Conservation (phyloP, 106 monocot species). For the Allium cepa region DNA sequence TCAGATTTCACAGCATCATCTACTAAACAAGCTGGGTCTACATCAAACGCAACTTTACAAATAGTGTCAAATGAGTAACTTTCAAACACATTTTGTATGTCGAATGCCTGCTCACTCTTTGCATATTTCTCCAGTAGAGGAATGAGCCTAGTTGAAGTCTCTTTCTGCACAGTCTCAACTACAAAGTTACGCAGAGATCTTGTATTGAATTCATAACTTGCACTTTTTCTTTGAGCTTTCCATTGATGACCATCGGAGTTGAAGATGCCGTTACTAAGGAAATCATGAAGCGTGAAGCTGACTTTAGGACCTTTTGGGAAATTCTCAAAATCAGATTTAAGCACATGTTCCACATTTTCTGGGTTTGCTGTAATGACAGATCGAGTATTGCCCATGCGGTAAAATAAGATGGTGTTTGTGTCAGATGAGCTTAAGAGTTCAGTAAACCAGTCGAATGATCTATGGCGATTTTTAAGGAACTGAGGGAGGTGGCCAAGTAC, state of each 20-base stretch:
- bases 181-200: constrained; percentile 23
- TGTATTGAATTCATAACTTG: constrained; percentile 28
- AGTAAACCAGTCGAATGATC: constrained; percentile 14
- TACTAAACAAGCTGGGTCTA: constrained; percentile 5
- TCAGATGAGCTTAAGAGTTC: constrained; percentile 4
- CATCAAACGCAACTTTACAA: constrained; percentile 8
- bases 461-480: constrained; percentile 10
- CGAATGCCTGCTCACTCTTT: neutral
- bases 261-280: constrained; percentile 21
- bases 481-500: constrained; percentile 20
- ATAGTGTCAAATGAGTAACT: constrained; percentile 18
- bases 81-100: constrained; percentile 29
- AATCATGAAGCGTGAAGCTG: constrained; percentile 3
- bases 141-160: constrained; percentile 19
- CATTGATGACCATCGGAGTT: constrained; percentile 12
- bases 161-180: constrained; percentile 7
- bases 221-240: constrained; percentile 13
- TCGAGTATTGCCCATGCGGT: neutral
- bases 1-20: neutral
- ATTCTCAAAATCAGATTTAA: constrained; percentile 16
- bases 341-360: constrained; percentile 13
- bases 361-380: constrained; percentile 12
- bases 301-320: constrained; percentile 13
- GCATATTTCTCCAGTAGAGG: constrained; percentile 10
- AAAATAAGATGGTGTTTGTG: constrained; percentile 12